A percentile compares a stretch with the other conserved stretches of the same genome.
phyloP scores from a whole-genome alignment of 164 flowering plant genomes.

The Cinnamomum chago region DNA sequence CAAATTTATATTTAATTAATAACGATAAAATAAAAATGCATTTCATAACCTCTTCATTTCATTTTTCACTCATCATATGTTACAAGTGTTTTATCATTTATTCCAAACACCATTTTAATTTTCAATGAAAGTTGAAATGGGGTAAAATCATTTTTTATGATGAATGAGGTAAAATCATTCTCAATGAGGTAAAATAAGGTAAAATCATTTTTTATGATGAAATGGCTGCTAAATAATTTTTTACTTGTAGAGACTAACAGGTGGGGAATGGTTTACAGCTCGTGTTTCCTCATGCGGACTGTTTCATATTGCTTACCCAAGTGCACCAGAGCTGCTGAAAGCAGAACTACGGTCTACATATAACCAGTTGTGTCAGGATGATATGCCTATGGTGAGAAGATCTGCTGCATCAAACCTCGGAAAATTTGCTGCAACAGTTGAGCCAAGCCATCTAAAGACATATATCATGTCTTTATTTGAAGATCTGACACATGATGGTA shows the following conservation, averaged over 20 bases:
- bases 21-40: too few species aligned
- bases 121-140: too few species aligned
- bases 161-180: too few species aligned
- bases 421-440: conserved; percentile 93
- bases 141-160: too few species aligned
- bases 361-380: conserved; percentile 89
- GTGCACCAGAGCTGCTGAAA: conserved; percentile 74
- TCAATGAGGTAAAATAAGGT: too few species aligned
- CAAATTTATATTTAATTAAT: too few species aligned
- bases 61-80: too few species aligned
- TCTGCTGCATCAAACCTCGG: conserved; percentile 94
- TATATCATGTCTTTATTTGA: conserved; percentile 88
- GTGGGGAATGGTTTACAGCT: conserved; percentile 98
- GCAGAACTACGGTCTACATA: conserved; percentile 69
- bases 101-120: too few species aligned
- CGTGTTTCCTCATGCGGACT: conserved; percentile 96
- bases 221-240: conserved; percentile 1
- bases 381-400: conserved; percentile 98
- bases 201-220: too few species aligned
- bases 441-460: conserved; percentile 65
- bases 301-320: conserved; percentile 94
- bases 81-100: too few species aligned
- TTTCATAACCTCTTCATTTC: too few species aligned
- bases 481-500: conserved; percentile 94
- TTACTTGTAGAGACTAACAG: conserved; percentile 69